Evolutionary conservation across 345 rosid genomes (phyloP), one percentile per base, ranked within the genome.

Genomic region (Alliaria petiolata): DNA sequence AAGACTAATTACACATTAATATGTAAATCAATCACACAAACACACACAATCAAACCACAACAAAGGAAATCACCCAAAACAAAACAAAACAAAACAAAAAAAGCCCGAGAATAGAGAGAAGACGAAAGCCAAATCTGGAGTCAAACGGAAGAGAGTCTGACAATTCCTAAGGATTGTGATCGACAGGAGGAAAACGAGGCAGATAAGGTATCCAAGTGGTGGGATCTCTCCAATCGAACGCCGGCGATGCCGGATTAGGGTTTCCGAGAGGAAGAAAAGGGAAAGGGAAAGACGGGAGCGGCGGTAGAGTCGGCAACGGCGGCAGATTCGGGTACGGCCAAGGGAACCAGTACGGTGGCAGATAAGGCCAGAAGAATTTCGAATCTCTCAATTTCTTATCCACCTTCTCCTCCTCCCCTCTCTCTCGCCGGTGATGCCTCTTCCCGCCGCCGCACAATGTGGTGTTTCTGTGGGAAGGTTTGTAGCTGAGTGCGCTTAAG

Each of bases 401-500:
- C 56, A 2, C 33, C 43, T 16, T 30, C 11, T 68, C 28, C 35
- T 72, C 67, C 70, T 82, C 69, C 10, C 62, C 28, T 39, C 68
- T 53, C 71, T 78, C 67, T 78, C 46, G 82, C 76, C 35, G 46
- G 70, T 31, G 75, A 69, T 38, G 50, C 39, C 30, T 62, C 60
- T 57, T 65, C 8, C 47, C 67, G 0, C 66, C 62, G 25, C 59
- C 67, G 42, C 80, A 95, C 20, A 91, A 38, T 39, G 89, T 84
- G 13, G 28, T 44, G 65, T 95, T 91, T 60, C 15, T 84, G 45
- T 82, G 72, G 13, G 73, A 43, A n/a, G 97, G 96, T 60, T 70
- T 88, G 38, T 78, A 95, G 64, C 83, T 89, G 55, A 95, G 75
- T 4, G 95, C 88, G 75, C 75, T 85, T 66, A 95, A 70, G 87